Evolutionary conservation across 1,284 basidiomycete genomes (phyloP), one percentile per base, ranked within the genome.

Genomic region (Golubevia pallescens): DNA sequence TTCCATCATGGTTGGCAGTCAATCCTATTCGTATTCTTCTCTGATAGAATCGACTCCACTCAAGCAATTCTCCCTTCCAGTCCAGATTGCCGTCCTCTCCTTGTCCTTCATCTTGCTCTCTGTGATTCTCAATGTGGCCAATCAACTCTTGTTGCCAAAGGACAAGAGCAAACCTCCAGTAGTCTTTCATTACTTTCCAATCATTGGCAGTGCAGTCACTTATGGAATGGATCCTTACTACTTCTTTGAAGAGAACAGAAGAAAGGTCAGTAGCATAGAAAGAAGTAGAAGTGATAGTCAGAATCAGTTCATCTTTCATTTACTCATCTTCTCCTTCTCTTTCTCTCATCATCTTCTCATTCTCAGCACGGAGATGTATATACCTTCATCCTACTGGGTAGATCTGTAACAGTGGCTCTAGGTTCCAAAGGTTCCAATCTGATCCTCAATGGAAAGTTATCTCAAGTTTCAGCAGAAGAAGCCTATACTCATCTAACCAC

Each of bases 381-480:
- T n/a, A n/a, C n/a, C n/a, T 85, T 85, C 68, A 71, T 75, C 58
- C 88, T 99, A 7, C 88, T 98, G 56, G 96, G 96, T 56, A 90
- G 94, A 67, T 91, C 90, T 63, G 90, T 98, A 74, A 98, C 96
- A 0, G 95, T 96, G 63, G 92, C 94, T 1, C 89, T 99, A 24
- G 93, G 95, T 48, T 89, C 94, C 52, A 93, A 93, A 86, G 97
- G 97, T 24, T 96, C 93, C 86, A 95, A 98, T 87, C 92, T 98
- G 73, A 89, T 98, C 66, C 90, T 99, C 34, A 96, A 97, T 68
- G 97, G 96, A 55, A 96, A 95, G 87, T 90, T 94, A 55, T 91
- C 91, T 1, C 91, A 94, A 56, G 92, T 99, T 67, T 96, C 93
- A 55, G 97, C 97, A 0, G 97, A 99, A 87, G 94, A 96, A 71